phyloP scores from a whole-genome alignment of 1,284 basidiomycete species.

The Bondarzewia mesenterica region DNA sequence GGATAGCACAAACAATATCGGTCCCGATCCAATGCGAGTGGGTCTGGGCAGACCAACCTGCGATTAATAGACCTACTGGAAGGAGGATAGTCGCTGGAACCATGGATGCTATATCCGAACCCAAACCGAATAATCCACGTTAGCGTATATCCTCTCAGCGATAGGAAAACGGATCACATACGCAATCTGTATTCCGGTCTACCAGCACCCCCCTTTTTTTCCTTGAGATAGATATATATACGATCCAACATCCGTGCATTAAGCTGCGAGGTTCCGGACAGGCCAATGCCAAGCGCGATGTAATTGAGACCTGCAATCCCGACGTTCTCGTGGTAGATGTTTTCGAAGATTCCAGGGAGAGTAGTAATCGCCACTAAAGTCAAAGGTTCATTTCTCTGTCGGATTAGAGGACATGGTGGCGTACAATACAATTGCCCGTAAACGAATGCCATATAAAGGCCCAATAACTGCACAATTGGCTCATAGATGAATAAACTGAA shows the following conservation, averaged over 20 bases:
- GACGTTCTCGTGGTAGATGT: constrained; percentile 33
- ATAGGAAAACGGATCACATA: constrained; percentile 10
- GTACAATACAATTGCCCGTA: constrained; percentile 48
- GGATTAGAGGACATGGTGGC: too few relatives aligned
- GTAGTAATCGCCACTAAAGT: constrained; percentile 50
- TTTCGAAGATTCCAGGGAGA: constrained; percentile 45
- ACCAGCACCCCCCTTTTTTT: constrained; percentile 36
- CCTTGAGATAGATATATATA: constrained; percentile 38
- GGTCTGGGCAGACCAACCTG: constrained; percentile 58
- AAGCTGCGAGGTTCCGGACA: constrained; percentile 39
- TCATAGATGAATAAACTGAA: constrained; percentile 37
- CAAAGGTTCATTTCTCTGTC: too few relatives aligned
- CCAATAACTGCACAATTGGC: constrained; percentile 36
- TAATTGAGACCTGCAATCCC: constrained; percentile 49
- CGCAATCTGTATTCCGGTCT: constrained; percentile 43
- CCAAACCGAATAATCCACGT: not conserved
- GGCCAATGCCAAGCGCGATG: constrained; percentile 45
- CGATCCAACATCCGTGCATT: constrained; percentile 44
- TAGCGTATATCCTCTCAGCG: too few relatives aligned
- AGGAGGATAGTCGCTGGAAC: constrained; percentile 47
- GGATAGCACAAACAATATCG: constrained; percentile 41
- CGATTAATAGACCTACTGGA: constrained; percentile 51
- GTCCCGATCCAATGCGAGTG: constrained; percentile 58
- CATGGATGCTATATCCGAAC: constrained; percentile 40
- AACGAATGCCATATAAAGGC: constrained; percentile 41